Evolutionary conservation across 1,284 basidiomycete species (phyloP).

Genomic region (Mycosarcoma mackinlayi): DNA sequence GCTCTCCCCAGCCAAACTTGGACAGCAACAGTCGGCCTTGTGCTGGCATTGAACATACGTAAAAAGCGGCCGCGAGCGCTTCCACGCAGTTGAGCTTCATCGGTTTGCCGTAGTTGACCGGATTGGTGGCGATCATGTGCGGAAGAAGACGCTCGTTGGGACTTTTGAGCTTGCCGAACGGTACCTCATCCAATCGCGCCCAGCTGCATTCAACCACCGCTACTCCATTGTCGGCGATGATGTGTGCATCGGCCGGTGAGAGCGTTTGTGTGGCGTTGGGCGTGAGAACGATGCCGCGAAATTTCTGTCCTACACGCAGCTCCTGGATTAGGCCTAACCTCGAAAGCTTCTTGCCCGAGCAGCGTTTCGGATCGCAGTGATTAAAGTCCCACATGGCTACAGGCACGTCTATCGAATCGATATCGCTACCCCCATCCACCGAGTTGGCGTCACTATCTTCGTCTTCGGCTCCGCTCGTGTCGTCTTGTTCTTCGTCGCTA

Average conservation of each 20-base stretch:
- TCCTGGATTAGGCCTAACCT: slow-evolving; percentile 86
- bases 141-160: slow-evolving; percentile 83
- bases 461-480: slow-evolving; percentile 24
- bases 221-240: slow-evolving; percentile 80
- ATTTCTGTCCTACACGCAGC: slow-evolving; percentile 84
- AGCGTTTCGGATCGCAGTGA: slow-evolving; percentile 93
- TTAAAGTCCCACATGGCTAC: slow-evolving; percentile 78
- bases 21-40: slow-evolving; percentile 54
- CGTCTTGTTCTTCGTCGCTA: slow-evolving; percentile 17
- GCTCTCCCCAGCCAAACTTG: slow-evolving; percentile 64
- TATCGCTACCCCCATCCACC: slow-evolving; percentile 42
- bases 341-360: slow-evolving; percentile 92
- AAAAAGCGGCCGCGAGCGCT: slow-evolving; percentile 64
- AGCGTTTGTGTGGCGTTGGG: slow-evolving; percentile 86
- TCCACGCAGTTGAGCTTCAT: slow-evolving; percentile 67
- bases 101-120: slow-evolving; percentile 66
- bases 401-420: slow-evolving; percentile 48
- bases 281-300: slow-evolving; percentile 92
- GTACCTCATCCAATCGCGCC: slow-evolving; percentile 93
- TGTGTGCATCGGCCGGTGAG: slow-evolving; percentile 84
- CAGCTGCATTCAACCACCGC: slow-evolving; percentile 98
- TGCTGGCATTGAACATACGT: slow-evolving; percentile 50
- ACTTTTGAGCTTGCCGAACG: slow-evolving; percentile 90
- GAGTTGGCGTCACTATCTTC: slow-evolving; percentile 37
- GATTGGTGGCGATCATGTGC: slow-evolving; percentile 65